Evolutionary conservation across 1,139 yeast species (phyloP).

Genomic region (Blastobotrys malaysiensis): DNA sequence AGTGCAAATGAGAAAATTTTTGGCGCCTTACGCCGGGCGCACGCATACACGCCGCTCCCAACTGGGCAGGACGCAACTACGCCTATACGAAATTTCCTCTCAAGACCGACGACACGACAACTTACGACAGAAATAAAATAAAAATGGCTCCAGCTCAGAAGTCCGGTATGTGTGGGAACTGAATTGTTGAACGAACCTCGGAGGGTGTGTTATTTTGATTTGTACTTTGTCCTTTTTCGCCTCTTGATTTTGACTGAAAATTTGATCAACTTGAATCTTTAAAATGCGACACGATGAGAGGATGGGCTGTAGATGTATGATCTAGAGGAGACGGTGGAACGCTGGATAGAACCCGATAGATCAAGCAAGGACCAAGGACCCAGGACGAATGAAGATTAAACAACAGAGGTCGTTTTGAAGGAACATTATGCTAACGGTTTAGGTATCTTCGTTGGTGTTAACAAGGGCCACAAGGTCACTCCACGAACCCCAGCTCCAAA

Average conservation of each 20-base stretch:
- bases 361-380: too few species aligned
- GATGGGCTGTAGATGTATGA: not conserved
- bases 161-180: slow-evolving; percentile 35
- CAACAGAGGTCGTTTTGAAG: not conserved
- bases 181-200: not conserved
- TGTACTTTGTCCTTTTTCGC: not conserved
- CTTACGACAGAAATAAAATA: slow-evolving; percentile 12
- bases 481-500: slow-evolving; percentile 90
- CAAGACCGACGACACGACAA: slow-evolving; percentile 1
- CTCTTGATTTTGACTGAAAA: not conserved
- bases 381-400: too few species aligned
- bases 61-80: slow-evolving; percentile 11
- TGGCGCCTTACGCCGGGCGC: not conserved
- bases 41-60: not conserved
- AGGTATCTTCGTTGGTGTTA: slow-evolving; percentile 98
- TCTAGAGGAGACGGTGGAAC: not conserved
- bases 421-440: slow-evolving; percentile 3
- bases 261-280: too few species aligned
- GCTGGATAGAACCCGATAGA: too few species aligned
- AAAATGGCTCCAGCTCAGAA: slow-evolving; percentile 39
- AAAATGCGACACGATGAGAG: not conserved
- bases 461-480: slow-evolving; percentile 98
- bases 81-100: slow-evolving; percentile 14
- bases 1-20: not conserved
- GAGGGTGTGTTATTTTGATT: not conserved